Evolutionary conservation across 768 basidiomycete genomes (phyloP).

Genomic region (Psilocybe cubensis): DNA sequence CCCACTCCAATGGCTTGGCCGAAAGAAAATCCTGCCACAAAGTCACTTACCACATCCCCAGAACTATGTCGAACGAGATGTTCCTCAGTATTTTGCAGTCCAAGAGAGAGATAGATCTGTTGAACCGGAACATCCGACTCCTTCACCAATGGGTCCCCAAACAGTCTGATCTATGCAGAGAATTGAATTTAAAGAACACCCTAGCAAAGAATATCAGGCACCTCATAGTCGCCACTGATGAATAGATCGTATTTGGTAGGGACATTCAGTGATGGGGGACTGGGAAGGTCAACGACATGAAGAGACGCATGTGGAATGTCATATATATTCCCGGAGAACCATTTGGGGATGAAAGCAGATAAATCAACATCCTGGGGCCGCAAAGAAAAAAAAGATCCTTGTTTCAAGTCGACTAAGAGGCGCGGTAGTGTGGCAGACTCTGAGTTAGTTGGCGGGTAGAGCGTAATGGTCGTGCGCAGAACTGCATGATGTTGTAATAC

Average conservation of each 20-base stretch:
- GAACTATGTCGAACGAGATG: conserved; percentile 46
- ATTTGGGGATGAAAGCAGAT: conserved; percentile 42
- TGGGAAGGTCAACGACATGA: conserved; percentile 53
- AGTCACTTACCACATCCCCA: conserved; percentile 65
- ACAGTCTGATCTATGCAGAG: conserved; percentile 68
- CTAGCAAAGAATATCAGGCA: conserved; percentile 22
- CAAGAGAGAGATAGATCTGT: conserved; percentile 53
- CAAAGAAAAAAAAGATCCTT: conserved; percentile 79
- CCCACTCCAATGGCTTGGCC: conserved; percentile 73
- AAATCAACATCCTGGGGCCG: conserved; percentile 41
- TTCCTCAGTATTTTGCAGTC: conserved; percentile 34
- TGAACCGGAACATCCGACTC: conserved; percentile 54
- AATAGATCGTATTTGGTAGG: conserved; percentile 69
- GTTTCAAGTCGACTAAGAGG: conserved; percentile 63
- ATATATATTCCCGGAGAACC: conserved; percentile 92
- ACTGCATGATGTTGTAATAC: conserved; percentile 80
- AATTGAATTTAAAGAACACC: not conserved
- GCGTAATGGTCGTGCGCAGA: conserved; percentile 63
- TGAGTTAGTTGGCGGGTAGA: conserved; percentile 47
- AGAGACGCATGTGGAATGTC: conserved; percentile 55
- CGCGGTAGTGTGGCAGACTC: conserved; percentile 35
- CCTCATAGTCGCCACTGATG: conserved; percentile 87
- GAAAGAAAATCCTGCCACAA: conserved; percentile 76
- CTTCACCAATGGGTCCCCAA: conserved; percentile 67
- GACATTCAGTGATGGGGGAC: conserved; percentile 37